Conservation (phyloP, 139 green algal species). For the Limnomonas spitsbergensis region DNA sequence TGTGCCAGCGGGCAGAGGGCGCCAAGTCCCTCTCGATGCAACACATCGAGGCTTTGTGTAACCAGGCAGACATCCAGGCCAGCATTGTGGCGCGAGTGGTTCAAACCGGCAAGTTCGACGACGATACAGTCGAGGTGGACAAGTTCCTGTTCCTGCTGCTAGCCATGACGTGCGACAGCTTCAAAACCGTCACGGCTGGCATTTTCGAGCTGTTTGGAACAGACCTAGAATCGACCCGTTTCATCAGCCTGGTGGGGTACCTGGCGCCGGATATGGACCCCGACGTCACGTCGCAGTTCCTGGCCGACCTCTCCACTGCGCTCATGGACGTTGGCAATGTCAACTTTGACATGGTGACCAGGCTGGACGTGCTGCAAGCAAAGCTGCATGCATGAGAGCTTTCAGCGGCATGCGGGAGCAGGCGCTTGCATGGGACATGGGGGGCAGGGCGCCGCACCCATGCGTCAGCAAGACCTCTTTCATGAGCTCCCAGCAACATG, state of each 20-base stretch:
- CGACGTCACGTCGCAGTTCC: slow-evolving; percentile 30
- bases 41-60: slow-evolving; percentile 32
- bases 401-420: background rate
- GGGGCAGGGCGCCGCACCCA: too few species aligned
- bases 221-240: slow-evolving; percentile 21
- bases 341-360: slow-evolving; percentile 7
- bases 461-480: too few species aligned
- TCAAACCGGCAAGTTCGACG: slow-evolving; percentile 31
- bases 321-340: slow-evolving; percentile 11
- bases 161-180: slow-evolving; percentile 50
- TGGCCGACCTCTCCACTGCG: slow-evolving; percentile 10
- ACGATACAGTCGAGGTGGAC: slow-evolving; percentile 14
- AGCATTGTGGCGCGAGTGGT: slow-evolving; percentile 34
- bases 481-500: too few species aligned
- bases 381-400: slow-evolving; percentile 1
- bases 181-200: slow-evolving; percentile 30
- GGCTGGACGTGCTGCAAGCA: background rate
- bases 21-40: slow-evolving; percentile 9
- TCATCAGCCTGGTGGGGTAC: slow-evolving; percentile 34
- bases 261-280: slow-evolving; percentile 48
- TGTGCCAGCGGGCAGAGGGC: slow-evolving; percentile 27
- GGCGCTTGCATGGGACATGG: too few species aligned
- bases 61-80: slow-evolving; percentile 35
- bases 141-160: slow-evolving; percentile 52
- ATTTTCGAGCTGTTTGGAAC: slow-evolving; percentile 44